These are phyloP conservation scores for Ophiostoma fasciatum DNA, from an alignment of 2,329 filamentous ascomycete genomes.

Conservation along the genomic window DNA sequence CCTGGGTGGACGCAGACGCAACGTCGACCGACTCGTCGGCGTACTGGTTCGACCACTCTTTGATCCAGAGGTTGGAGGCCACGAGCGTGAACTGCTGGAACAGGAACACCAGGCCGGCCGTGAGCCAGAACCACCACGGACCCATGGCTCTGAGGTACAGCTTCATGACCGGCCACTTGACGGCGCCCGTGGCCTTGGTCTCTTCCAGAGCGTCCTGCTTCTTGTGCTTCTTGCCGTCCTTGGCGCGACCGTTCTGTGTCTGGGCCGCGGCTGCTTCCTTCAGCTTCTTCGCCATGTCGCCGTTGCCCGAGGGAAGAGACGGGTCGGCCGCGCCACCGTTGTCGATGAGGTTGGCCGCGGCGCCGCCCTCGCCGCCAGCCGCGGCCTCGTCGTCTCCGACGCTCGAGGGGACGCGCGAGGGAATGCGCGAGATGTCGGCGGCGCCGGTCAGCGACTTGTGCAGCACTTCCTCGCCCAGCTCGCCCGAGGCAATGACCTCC, in stretches of 20 bases:
- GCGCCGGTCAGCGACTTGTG: constrained; percentile 59
- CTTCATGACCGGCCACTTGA: constrained; percentile 74
- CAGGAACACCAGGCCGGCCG: constrained; percentile 59
- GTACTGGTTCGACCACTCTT: constrained; percentile 90
- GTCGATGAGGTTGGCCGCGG: constrained; percentile 39
- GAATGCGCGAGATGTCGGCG: constrained; percentile 51
- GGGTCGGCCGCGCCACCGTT: constrained; percentile 34
- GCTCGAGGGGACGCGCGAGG: constrained; percentile 66
- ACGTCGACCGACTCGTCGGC: constrained; percentile 22
- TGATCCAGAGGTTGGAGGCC: constrained; percentile 87
- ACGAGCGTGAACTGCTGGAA: constrained; percentile 76
- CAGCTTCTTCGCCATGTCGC: constrained; percentile 46
- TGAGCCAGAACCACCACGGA: constrained; percentile 87
- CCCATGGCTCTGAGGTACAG: constrained; percentile 88
- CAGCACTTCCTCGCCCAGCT: constrained; percentile 70
- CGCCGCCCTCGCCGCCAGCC: constrained; percentile 36
- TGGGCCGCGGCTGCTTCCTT: no score
- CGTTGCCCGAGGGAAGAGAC: constrained; percentile 26
- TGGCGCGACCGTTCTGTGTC: no score
- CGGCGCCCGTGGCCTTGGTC: constrained; percentile 67
- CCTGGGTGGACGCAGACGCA: neutral
- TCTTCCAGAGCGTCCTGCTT: constrained; percentile 50
- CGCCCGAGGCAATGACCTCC: constrained; percentile 73
- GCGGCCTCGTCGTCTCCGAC: constrained; percentile 54
- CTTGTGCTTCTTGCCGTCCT: constrained; percentile 27